phyloP scores from a whole-genome alignment of 2,329 filamentous ascomycete genomes.

The Aspergillus fumigatiaffinis region DNA sequence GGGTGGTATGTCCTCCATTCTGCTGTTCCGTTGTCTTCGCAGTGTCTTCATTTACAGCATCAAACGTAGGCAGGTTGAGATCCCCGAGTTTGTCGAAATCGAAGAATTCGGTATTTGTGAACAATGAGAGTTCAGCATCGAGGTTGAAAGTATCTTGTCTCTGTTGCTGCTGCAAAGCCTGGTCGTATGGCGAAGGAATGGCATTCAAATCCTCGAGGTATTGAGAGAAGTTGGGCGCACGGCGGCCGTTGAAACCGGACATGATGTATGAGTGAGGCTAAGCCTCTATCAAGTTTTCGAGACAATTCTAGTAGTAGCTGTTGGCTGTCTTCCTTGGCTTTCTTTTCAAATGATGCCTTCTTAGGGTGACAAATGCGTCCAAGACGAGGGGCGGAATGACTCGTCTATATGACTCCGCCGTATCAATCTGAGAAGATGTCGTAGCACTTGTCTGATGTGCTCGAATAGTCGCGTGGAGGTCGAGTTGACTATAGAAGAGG shows the following conservation, averaged over 20 bases:
- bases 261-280: constrained; percentile 42
- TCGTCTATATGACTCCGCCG: neutral
- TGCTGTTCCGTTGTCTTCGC: constrained; percentile 19
- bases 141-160: constrained; percentile 59
- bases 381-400: neutral
- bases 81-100: constrained; percentile 60
- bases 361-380: neutral
- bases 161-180: constrained; percentile 56
- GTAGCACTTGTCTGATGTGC: neutral
- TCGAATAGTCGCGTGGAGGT: neutral
- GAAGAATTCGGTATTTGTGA: constrained; percentile 79
- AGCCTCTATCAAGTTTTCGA: constrained; percentile 4
- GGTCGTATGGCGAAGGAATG: constrained; percentile 60
- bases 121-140: constrained; percentile 71
- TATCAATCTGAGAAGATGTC: neutral
- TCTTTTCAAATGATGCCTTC: neutral
- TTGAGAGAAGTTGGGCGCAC: constrained; percentile 81
- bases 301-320: neutral
- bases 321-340: neutral
- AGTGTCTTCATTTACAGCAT: constrained; percentile 28
- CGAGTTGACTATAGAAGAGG: neutral
- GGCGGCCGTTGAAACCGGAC: constrained; percentile 71
- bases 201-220: constrained; percentile 84
- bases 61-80: constrained; percentile 31
- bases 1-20: constrained; percentile 13